Evolutionary conservation across 768 basidiomycete species (phyloP), one percentile per base, ranked within the genome.

Genomic region (Podaxis rugospora): DNA sequence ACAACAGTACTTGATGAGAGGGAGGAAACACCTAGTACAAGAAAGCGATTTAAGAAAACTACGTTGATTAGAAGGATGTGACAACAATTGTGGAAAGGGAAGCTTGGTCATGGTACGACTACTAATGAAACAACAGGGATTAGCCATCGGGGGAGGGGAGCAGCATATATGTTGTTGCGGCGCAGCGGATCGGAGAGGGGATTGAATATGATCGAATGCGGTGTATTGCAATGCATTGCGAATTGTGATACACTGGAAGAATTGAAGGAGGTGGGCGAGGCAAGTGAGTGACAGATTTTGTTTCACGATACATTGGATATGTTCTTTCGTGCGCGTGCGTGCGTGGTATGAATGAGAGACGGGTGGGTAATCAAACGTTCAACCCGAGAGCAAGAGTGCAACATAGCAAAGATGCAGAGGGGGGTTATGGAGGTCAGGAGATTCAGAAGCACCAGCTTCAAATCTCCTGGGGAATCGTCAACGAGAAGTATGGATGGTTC

Each of bases 401-500:
- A 28, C 46, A 49, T n/a, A 36, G 28, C 55, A 55, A 23, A 28
- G 11, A 56, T 54, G 55, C 27, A 27, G 23, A 0, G 39, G 21
- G 21, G 28, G 39, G 11, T 14, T 18, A 47, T 47, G 28, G 18
- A 35, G 37, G 35, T 35, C 42, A 23, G 32, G n/a, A 57, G 42
- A 32, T 47, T 21, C 16, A 18, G 44, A 57, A 56, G 14, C 36
- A 46, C 25, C 42, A 51, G 46, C 36, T 37, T 79, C 80, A 92
- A 75, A 86, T 76, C 76, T 92, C 90, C 62, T 83, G 78, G 42
- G 88, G 79, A 64, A 90, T 84, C 71, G 76, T 78, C 69, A 88
- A 70, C 54, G 83, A 78, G 70, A 95, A 93, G 74, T 94, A 98
- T 3, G 89, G 90, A 69, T 97, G 95, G 55, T 83, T 81, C 62